Conservation (phyloP, 305 asterid species). For the Fraxinus platypoda region DNA sequence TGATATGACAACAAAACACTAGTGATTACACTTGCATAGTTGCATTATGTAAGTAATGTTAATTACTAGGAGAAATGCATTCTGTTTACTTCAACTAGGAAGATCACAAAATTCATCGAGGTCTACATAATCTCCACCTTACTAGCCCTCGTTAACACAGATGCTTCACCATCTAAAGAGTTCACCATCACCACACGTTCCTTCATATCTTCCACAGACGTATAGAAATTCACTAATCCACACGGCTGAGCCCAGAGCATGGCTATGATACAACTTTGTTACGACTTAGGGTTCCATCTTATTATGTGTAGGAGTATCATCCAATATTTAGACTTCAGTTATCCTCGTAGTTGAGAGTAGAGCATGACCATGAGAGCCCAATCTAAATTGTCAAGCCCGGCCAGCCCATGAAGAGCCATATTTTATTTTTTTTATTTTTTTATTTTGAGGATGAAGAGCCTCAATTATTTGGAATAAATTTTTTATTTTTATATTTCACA, state of each 20-base stretch:
- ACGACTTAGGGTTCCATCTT: neutral
- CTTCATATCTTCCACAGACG: neutral
- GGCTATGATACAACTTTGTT: neutral
- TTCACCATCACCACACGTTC: neutral
- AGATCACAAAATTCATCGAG: neutral
- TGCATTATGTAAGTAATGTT: neutral
- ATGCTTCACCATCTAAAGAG: neutral
- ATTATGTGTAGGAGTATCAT: neutral
- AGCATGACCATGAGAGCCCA: neutral
- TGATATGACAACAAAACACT: neutral
- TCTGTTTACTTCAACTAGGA: neutral
- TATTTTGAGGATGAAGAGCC: neutral
- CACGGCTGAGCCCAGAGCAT: neutral
- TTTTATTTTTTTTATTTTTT: too few relatives aligned
- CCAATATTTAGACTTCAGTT: neutral
- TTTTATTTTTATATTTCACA: neutral
- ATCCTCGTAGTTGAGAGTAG: neutral
- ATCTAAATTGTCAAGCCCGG: neutral
- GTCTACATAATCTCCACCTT: neutral
- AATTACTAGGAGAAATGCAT: neutral
- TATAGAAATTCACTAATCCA: neutral
- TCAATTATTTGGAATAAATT: neutral
- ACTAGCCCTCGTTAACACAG: neutral
- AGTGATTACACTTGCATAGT: neutral
- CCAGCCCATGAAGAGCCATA: neutral